Percentiles rank a stretch among this genome's conserved stretches.
These are phyloP conservation scores for Xylaria longipes DNA, from an alignment of 495 filamentous ascomycete species.

Conservation along the genomic window DNA sequence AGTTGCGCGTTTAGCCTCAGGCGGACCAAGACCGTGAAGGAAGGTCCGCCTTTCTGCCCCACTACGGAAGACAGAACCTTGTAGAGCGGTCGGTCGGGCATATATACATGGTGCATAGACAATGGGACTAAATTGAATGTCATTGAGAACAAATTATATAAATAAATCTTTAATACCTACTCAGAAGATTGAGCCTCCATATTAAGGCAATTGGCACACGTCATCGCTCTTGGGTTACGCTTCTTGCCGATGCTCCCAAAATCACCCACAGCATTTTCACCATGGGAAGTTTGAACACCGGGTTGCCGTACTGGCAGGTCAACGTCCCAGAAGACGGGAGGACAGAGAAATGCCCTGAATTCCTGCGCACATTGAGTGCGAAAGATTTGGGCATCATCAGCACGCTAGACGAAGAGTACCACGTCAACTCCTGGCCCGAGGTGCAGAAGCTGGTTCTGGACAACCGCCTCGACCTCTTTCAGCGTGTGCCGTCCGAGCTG, in stretches of 20 bases:
- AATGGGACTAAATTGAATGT: not conserved
- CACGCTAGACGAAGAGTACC: conserved; percentile 68
- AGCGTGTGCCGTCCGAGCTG: conserved; percentile 74
- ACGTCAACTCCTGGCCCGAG: conserved; percentile 64
- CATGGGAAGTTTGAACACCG: conserved; percentile 36
- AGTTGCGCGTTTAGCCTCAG: not conserved
- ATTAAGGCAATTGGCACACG: not conserved
- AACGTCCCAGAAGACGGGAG: conserved; percentile 71
- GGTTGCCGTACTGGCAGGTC: conserved; percentile 77
- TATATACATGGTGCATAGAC: not conserved
- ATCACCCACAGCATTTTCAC: not conserved
- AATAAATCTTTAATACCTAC: not conserved
- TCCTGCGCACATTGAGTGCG: conserved; percentile 60
- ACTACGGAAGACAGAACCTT: not conserved
- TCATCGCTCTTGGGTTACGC: not conserved
- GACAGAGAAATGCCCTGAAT: conserved; percentile 71
- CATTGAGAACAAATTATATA: not conserved
- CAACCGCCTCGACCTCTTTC: conserved; percentile 77
- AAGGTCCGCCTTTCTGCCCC: not conserved
- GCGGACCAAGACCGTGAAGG: not conserved
- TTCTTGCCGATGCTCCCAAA: not conserved
- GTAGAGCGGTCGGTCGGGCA: not conserved
- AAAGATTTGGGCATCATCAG: conserved; percentile 68
- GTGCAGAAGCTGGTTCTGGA: conserved; percentile 65
- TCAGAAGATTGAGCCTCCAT: not conserved